Base-by-base conservation (phyloP, 2,329 filamentous ascomycete genomes). In the Pseudocercospora vitis region DNA sequence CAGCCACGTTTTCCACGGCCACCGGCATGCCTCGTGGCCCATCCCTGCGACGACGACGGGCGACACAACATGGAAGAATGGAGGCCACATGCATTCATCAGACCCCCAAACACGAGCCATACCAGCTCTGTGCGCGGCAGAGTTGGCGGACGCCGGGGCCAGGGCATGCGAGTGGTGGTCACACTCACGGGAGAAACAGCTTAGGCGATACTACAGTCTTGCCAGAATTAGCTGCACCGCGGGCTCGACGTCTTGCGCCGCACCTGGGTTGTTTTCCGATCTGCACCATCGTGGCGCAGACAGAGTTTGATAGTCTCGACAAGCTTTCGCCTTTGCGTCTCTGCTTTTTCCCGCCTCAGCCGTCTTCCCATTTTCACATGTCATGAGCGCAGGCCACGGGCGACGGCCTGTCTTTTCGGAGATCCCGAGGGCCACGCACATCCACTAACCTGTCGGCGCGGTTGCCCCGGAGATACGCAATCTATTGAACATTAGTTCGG, bases 1-100 rank as follows among this genome's bases (percentile, higher is more conserved):
- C 50, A 56, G 50, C 53, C 56, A 59, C 51, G 55, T 57, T 57
- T 44, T 51, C 29, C 44, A 47, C 23, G 44, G 26, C 16, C 44
- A 21, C 37, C 21, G 37, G 33, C 33, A 56, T 48, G 32, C 42
- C 57, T 47, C 57, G 54, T 55, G 54, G 57, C 46, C n/a, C 37
- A 52, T 24, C 49, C 52, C 47, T 52, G 54, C 45, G 19, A 47
- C 26, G 19, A 47, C 26, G 2, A 9, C 32, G 44, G 19, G 44
- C 29, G 28, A 31, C 50, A 52, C 50, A 52, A 37, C 19, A 16
- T 33, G 16, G 31, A 46, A n/a, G n/a, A n/a, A n/a, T n/a, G n/a
- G 42, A 52, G 21, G 33, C 50, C 39, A 42, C 29, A n/a, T n/a
- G n/a, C n/a, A n/a, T n/a, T n/a, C n/a, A n/a, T 33, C 28, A 26